These are phyloP conservation scores for Cladophialophora yegresii DNA, from an alignment of 2,329 filamentous ascomycete genomes.

Conservation along the genomic window DNA sequence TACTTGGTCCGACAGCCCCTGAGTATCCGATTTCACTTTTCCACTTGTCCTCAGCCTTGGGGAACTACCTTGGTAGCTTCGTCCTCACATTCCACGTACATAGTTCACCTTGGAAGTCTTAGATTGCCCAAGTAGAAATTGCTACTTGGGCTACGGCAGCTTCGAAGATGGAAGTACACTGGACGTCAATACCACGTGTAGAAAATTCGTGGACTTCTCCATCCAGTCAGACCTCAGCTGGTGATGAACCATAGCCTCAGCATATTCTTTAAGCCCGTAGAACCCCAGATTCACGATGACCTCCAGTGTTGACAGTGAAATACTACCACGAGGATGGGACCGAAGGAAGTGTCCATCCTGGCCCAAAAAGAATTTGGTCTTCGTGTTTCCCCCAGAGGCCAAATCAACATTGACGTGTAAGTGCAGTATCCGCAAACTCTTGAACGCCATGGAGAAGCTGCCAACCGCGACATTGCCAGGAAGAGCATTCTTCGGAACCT, in stretches of 20 bases:
- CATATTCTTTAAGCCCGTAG: too few species aligned
- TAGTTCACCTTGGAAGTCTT: not conserved
- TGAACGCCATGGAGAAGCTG: not conserved
- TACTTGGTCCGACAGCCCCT: not conserved
- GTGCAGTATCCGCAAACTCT: not conserved
- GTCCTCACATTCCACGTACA: not conserved
- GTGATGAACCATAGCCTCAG: too few species aligned
- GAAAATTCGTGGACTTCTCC: not conserved
- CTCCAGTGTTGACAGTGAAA: not conserved
- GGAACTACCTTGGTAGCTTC: too few species aligned
- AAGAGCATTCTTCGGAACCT: not conserved
- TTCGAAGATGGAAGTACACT: not conserved
- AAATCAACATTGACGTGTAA: not conserved
- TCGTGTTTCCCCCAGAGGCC: not conserved
- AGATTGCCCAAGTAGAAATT: not conserved
- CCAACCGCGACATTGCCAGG: constrained; percentile 1
- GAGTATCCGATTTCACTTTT: not conserved
- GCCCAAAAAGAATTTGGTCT: not conserved
- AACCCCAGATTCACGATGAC: not conserved
- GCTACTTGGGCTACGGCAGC: not conserved
- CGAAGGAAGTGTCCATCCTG: not conserved
- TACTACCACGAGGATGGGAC: not conserved
- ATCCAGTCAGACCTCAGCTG: too few species aligned
- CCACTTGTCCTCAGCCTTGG: too few species aligned
- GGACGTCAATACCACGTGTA: not conserved